Evolutionary conservation across 2,329 filamentous ascomycete species (phyloP).

Genomic region (Westerdykella sp.): DNA sequence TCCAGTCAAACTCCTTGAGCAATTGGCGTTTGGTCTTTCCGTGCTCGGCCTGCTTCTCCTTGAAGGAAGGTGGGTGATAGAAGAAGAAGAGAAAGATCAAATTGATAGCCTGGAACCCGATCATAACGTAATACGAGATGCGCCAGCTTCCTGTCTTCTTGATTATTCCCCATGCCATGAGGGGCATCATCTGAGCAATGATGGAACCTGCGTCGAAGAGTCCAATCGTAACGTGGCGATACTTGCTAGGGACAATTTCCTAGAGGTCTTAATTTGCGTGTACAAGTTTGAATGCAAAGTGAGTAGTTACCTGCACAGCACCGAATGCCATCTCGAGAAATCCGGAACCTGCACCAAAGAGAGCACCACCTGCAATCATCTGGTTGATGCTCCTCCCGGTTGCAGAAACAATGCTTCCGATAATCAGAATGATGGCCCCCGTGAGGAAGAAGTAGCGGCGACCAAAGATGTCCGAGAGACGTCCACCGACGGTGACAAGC

Average conservation of each 20-base stretch:
- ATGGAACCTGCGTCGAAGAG: constrained; percentile 29
- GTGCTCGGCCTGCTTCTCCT: constrained; percentile 29
- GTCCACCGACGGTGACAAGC: constrained; percentile 27
- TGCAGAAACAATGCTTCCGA: constrained; percentile 37
- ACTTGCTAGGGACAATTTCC: constrained; percentile 37
- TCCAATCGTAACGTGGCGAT: constrained; percentile 36
- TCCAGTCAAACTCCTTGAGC: constrained; percentile 24
- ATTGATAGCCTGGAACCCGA: constrained; percentile 24
- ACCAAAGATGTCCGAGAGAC: constrained; percentile 40
- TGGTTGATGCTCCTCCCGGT: constrained; percentile 36
- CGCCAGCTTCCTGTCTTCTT: constrained; percentile 24
- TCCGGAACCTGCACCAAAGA: constrained; percentile 39
- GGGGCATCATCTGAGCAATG: constrained; percentile 29
- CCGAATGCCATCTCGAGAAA: constrained; percentile 40
- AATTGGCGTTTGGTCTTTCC: constrained; percentile 19
- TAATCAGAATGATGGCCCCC: constrained; percentile 30
- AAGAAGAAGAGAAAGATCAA: constrained; percentile 21
- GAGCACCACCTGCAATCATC: constrained; percentile 38
- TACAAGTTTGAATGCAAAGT: neutral
- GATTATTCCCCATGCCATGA: constrained; percentile 29
- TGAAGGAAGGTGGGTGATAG: constrained; percentile 35
- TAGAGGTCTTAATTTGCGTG: constrained; percentile 14
- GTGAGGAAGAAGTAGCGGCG: constrained; percentile 29
- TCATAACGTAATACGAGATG: constrained; percentile 30
- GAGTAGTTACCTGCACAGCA: constrained; percentile 17